A percentile compares a stretch with the other conserved stretches of the same genome.
Conservation (phyloP, 2,329 filamentous ascomycete genomes). For the Corniculantispora saksenae region DNA sequence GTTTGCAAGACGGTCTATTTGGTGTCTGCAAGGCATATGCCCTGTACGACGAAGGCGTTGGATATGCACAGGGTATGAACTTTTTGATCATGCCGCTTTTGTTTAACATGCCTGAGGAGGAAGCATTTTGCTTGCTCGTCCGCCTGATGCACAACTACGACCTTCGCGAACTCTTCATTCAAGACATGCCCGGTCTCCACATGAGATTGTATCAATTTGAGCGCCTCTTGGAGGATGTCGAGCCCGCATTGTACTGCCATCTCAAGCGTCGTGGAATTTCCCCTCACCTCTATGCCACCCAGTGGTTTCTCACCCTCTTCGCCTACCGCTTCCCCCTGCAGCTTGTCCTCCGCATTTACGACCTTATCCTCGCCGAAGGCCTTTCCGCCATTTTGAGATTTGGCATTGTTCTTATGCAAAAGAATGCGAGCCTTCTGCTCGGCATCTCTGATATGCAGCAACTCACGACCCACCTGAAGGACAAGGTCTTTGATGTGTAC, state of each 20-base stretch:
- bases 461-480: slow-evolving; percentile 87
- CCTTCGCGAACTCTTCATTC: slow-evolving; percentile 86
- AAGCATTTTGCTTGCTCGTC: slow-evolving; percentile 91
- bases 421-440: slow-evolving; percentile 78
- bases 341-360: slow-evolving; percentile 93
- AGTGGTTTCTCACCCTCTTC: slow-evolving; percentile 99
- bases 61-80: slow-evolving; percentile 98
- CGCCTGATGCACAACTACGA: slow-evolving; percentile 96
- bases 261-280: slow-evolving; percentile 84
- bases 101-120: slow-evolving; percentile 98
- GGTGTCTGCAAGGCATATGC: slow-evolving; percentile 97
- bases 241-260: slow-evolving; percentile 93
- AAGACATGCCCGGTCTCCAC: slow-evolving; percentile 95
- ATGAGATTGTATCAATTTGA: slow-evolving; percentile 94
- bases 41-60: slow-evolving; percentile 88
- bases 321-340: slow-evolving; percentile 96
- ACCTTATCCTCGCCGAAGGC: slow-evolving; percentile 90
- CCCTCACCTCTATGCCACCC: slow-evolving; percentile 91
- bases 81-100: slow-evolving; percentile 95
- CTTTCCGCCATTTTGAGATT: slow-evolving; percentile 93
- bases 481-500: slow-evolving; percentile 93
- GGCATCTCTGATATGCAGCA: slow-evolving; percentile 88
- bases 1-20: slow-evolving; percentile 90
- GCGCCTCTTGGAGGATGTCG: slow-evolving; percentile 86
- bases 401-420: slow-evolving; percentile 92